Conservation (phyloP, 257 asterid genomes). For the Solanum stenotomum region DNA sequence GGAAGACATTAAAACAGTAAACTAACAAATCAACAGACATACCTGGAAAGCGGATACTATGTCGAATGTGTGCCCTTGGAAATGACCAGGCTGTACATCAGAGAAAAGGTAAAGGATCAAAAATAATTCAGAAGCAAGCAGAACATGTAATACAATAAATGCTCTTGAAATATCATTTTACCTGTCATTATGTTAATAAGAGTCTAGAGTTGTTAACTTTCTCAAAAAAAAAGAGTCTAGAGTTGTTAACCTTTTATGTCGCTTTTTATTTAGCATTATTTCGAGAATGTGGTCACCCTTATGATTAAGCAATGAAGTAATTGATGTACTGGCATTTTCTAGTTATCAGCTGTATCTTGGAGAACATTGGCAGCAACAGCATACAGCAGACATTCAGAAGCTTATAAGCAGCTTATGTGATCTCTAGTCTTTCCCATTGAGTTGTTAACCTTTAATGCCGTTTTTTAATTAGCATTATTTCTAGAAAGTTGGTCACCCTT, state of each 20-base stretch:
- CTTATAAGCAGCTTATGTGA: not conserved
- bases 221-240: not conserved
- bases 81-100: conserved; percentile 91
- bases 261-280: not conserved
- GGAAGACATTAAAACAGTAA: not conserved
- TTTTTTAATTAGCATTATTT: not conserved
- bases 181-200: not conserved
- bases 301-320: not conserved
- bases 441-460: not conserved
- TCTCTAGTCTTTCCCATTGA: not conserved
- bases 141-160: not conserved
- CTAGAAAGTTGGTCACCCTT: not conserved
- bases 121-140: not conserved
- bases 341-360: not conserved
- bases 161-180: not conserved
- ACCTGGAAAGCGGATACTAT: conserved; percentile 97
- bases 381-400: not conserved
- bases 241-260: not conserved
- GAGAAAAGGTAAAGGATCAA: conserved; percentile 5
- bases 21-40: not conserved
- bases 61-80: conserved; percentile 80
- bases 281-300: not conserved
- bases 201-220: not conserved
- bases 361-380: not conserved
- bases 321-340: not conserved